phyloP scores from a whole-genome alignment of 257 asterid species.

The Jacaranda copaia region DNA sequence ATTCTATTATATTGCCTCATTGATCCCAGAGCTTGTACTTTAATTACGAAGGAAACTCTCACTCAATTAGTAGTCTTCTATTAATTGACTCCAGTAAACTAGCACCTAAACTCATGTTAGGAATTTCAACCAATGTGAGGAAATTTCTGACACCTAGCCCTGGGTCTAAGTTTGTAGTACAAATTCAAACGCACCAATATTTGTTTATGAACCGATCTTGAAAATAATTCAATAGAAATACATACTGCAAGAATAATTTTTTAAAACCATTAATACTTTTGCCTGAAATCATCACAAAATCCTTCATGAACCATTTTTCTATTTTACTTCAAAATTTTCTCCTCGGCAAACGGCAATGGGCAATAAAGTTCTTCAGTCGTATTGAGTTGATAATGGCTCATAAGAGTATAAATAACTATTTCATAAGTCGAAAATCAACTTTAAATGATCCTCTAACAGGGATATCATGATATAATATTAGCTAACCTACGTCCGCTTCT shows the following conservation, averaged over 20 bases:
- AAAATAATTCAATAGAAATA: background rate
- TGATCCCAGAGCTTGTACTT: conserved; percentile 3
- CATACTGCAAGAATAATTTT: background rate
- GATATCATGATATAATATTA: background rate
- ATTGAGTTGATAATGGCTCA: conserved; percentile 1
- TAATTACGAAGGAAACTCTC: background rate
- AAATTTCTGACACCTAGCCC: background rate
- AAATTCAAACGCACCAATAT: background rate
- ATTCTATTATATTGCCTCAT: background rate
- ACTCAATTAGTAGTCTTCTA: background rate
- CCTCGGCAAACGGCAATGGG: background rate
- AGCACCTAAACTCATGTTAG: background rate
- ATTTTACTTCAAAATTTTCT: background rate
- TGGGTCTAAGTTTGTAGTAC: background rate
- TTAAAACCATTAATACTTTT: background rate
- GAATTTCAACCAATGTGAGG: background rate
- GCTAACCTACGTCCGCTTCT: background rate
- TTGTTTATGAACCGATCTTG: background rate
- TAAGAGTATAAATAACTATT: background rate
- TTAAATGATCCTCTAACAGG: background rate
- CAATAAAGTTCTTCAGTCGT: background rate
- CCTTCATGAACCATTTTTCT: background rate
- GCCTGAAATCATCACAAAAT: background rate
- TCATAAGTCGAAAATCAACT: background rate
- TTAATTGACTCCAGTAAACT: conserved; percentile 1